Evolutionary conservation across 2,329 filamentous ascomycete genomes (phyloP).

Genomic region (Claviceps sp.): DNA sequence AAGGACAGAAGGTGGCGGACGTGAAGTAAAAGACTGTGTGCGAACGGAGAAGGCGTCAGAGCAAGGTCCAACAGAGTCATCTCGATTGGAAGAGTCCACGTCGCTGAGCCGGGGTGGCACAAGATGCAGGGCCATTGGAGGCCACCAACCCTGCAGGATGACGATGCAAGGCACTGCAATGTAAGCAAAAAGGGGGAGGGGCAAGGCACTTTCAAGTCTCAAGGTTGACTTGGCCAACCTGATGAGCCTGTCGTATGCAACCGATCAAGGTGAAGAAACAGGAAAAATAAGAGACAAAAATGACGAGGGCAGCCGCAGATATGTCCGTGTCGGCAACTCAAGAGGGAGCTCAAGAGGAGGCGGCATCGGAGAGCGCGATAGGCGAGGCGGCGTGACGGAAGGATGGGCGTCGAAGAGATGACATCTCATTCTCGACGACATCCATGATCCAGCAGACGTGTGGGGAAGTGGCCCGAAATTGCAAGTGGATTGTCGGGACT

Average conservation of each 20-base stretch:
- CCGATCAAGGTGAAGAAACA: no score
- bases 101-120: constrained; percentile 10
- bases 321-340: neutral
- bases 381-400: neutral
- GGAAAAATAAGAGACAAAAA: neutral
- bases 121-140: constrained; percentile 12
- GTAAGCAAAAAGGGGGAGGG: neutral
- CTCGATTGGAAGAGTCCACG: constrained; percentile 11
- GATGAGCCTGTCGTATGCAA: neutral
- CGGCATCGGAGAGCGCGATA: constrained; percentile 4
- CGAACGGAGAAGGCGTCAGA: constrained; percentile 8
- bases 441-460: neutral
- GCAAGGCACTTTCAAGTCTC: neutral
- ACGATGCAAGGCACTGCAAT: constrained; percentile 10
- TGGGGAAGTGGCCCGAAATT: neutral
- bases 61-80: constrained; percentile 9
- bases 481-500: neutral
- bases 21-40: constrained; percentile 6
- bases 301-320: neutral
- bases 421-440: neutral
- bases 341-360: no score
- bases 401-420: neutral
- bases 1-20: constrained; percentile 6
- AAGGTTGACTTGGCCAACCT: neutral
- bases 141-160: constrained; percentile 11